Evolutionary conservation across 345 rosid species (phyloP), one percentile per base, ranked within the genome.

Genomic region (Microthlaspi erraticum): DNA sequence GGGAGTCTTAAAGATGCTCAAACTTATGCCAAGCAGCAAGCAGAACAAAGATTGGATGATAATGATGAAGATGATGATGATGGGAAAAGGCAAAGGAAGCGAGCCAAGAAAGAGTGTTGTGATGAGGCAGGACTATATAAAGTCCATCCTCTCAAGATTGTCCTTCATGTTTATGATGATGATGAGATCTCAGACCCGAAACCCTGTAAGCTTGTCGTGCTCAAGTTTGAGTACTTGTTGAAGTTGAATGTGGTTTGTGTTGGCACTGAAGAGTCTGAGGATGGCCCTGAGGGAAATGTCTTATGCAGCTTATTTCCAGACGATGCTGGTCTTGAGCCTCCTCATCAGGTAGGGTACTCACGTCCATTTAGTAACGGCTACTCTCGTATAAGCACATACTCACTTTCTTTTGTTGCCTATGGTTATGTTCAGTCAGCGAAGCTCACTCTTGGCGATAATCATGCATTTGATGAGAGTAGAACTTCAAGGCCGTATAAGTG

Each of bases 1-100:
- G 99, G 99, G 72, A 86, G 92, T 56, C 51, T 86, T 54, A 87
- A 84, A 80, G 95, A 84, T 68, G 97, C 97, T 60, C 90, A 85
- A 72, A 56, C 84, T 46, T 89, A 83, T 75, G 89, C 91, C 1
- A 72, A 83, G 16, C 83, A 88, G 75, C 96, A 86, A 78, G 95
- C 95, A 23, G 87, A 79, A 80, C 83, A 77, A 60, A 83, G 85
- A 73, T 39, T 87, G 77, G 94, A 90, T 72, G 89, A 84, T 64
- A 90, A 85, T 81, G 88, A 81, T 38, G 92, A 91, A 44, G 91
- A 83, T 56, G 91, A 84, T 70, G 91, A 85, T 70, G 93, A 93
- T 77, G 93, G 83, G 18, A 85, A 84, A 78, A 83, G 84, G 67
- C 86, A 90, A 80, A 86, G 87, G 78, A 94, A 89, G 51, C 82